Evolutionary conservation across 768 basidiomycete species (phyloP).

Genomic region (Calocera cornea): DNA sequence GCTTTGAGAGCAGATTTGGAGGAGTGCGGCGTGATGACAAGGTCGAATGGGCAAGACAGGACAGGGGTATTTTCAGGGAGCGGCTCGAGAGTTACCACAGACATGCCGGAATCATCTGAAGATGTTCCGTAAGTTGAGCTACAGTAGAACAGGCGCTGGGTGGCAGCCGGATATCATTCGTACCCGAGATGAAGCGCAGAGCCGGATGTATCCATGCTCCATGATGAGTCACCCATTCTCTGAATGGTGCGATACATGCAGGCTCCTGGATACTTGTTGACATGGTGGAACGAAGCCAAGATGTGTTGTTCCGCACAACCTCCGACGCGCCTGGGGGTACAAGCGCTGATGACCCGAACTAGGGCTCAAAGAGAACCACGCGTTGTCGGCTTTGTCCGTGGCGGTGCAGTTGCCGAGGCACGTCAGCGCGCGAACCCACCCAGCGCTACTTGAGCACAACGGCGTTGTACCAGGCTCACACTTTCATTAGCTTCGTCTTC

Average conservation of each 20-base stretch:
- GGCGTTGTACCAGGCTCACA: not conserved
- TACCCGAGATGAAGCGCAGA: not conserved
- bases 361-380: not conserved
- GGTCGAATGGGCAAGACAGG: not conserved
- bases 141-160: not conserved
- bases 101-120: constrained; percentile 1
- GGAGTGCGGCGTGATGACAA: not conserved
- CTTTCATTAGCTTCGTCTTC: not conserved
- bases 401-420: not conserved
- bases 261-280: not conserved
- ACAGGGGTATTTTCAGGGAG: not conserved
- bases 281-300: not conserved
- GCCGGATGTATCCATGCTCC: constrained; percentile 2
- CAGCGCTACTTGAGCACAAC: no score
- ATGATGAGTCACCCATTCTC: not conserved
- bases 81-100: not conserved
- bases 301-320: not conserved
- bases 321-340: not conserved
- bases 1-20: not conserved
- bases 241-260: not conserved
- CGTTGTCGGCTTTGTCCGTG: not conserved
- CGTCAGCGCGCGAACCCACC: not conserved
- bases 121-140: not conserved
- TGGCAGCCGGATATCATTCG: not conserved
- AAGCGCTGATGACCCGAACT: not conserved